phyloP scores from a whole-genome alignment of 2,329 filamentous ascomycete species.

The Tolypocladium album region DNA sequence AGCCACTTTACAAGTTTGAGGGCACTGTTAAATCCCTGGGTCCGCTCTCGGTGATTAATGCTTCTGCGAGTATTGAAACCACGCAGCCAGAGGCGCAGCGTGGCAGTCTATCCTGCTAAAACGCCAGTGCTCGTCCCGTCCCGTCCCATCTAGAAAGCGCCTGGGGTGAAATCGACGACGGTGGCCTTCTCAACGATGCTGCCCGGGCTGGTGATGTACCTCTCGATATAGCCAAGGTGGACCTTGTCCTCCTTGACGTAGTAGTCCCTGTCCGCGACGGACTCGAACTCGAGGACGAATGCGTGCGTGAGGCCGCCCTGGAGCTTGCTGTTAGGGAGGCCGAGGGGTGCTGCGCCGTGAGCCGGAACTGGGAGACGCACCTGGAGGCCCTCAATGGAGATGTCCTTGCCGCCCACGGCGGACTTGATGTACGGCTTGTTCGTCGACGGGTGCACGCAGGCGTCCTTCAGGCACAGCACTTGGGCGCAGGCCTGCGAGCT shows the following conservation, averaged over 20 bases:
- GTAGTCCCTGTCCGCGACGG: constrained; percentile 52
- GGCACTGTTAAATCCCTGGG: too few species aligned
- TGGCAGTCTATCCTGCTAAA: too few species aligned
- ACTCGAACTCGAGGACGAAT: constrained; percentile 59
- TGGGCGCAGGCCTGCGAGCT: constrained; percentile 15
- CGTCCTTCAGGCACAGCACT: constrained; percentile 39
- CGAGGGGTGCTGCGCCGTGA: not conserved
- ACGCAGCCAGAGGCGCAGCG: not conserved
- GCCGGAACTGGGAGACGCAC: constrained; percentile 24
- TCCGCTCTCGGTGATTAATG: not conserved
- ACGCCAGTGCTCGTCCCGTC: too few species aligned
- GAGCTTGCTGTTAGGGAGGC: not conserved
- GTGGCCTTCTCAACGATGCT: constrained; percentile 26
- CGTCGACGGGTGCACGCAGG: constrained; percentile 50
- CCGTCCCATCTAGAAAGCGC: constrained; percentile 18
- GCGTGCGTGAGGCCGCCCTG: constrained; percentile 56
- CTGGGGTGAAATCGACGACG: constrained; percentile 50
- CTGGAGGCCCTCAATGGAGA: constrained; percentile 48
- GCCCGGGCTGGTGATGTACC: constrained; percentile 20
- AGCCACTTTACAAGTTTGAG: too few species aligned
- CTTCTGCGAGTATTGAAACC: not conserved
- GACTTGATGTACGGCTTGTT: constrained; percentile 49
- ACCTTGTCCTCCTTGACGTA: constrained; percentile 55
- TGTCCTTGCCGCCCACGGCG: constrained; percentile 48
- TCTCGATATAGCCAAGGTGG: constrained; percentile 49